Evolutionary conservation across 768 basidiomycete species (phyloP), one percentile per base, ranked within the genome.

Genomic region (Tylopilus rubrobrunneus): DNA sequence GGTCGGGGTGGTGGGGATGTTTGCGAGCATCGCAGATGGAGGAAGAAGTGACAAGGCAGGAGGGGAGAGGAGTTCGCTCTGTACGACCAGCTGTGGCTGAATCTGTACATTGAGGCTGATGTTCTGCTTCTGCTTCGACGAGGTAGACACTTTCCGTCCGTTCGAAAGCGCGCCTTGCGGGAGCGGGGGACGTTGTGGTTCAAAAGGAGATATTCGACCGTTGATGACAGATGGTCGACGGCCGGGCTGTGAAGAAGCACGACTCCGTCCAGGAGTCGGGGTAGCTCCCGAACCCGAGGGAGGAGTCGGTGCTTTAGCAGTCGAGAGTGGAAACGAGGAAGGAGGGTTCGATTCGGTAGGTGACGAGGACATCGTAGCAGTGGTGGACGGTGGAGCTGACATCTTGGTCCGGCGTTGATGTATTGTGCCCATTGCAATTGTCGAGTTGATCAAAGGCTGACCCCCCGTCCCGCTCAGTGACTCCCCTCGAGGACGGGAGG

Each of bases 241-340:
- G 27, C 84, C 86, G 41, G 90, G 88, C 58, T 92, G 90, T 37
- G 90, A 91, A 12, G 80, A 82, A 34, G 90, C 87, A 45, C 90
- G 80, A 52, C 64, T 78, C 53, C 90, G 80, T 21, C 71, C 71
- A 0, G 75, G 74, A 29, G 64, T 66, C 2, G 76, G 67, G 27
- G 68, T 64, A 37, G 65, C 62, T 50, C 70, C 65, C 34, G 74
- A 72, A 55, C 62, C 74, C 33, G 74, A 67, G 28, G 78, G 79
- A 9, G 80, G 76, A 29, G 67, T 67, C 6, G 69, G 59, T 15
- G 63, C 58, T 53, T 60, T 71, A n/a, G 64, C 53, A 33, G 68
- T 56, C 23, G 65, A 52, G 59, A 59, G 49, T 69, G 64, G 46
- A 72, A 69, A 73, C 11, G 67, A 67, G 8, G 69, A 72, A 19